Base-by-base conservation (phyloP, 192 early-diverging fungal species). In the Gryganskiella cystojenkinii region DNA sequence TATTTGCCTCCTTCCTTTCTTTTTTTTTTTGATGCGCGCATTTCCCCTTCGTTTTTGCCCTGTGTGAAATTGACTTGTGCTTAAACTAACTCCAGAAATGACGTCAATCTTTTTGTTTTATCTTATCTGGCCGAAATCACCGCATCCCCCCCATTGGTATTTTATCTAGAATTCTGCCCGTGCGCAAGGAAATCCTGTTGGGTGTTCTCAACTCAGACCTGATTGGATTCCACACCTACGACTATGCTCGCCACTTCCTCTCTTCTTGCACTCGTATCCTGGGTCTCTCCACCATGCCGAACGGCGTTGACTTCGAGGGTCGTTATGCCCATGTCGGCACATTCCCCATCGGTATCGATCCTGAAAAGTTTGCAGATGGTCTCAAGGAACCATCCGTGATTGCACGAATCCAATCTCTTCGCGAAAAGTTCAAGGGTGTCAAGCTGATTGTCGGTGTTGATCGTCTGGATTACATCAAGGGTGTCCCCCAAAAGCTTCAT, bases 401-500 rank as follows among this genome's bases (percentile, higher is more conserved):
- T 63, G 45, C 83, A 34, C 88, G 98, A 30, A 98, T 99, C 68
- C 81, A 84, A 14, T 81, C 86, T 54, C 80, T 99, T n/a, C 87
- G 93, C 71, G 87, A 88, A 47, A 90, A 91, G 68, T 99, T 99
- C 70, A 86, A 88, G 50, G 96, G 92, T 19, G 88, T 88, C 35
- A 93, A 94, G 72, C 81, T 99, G 10, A 92, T 99, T 79, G 93
- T 99, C 2, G 97, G 98, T 17, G 96, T 99, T 2, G 98, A 99
- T 74, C 89, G 98, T 35, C 86, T 99, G 44, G 98, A 99, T 82
- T 99, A 99, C 80, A 99, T 99, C 86, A 99, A 99, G 85, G 98
- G 98, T 50, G 95, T 99, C 22, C 98, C 98, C 31, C 98, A 99
- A 70, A 99, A 99, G 84, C 80, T 99, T 53, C 95, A 97, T 73